Evolutionary conservation across 192 early-diverging fungal genomes (phyloP), one percentile per base, ranked within the genome.

Genomic region (Rhizophlyctis rosea): DNA sequence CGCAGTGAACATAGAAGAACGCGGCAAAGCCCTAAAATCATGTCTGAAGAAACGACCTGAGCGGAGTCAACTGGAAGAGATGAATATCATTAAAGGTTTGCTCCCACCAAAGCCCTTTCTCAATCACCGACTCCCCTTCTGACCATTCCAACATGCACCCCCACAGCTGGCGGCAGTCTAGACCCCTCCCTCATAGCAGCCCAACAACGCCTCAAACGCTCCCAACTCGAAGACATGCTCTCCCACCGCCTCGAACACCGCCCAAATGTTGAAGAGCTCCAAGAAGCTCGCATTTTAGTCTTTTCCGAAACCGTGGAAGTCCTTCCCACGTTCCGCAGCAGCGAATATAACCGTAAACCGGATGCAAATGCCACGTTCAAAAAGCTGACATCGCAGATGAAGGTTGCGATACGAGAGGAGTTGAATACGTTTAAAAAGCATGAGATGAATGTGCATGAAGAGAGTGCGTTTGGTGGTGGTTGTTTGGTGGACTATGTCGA

Each of bases 361-460:
- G 89, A 93, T 73, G 72, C 81, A 2, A 82, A 90, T 47, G 79
- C 87, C 11, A 94, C 92, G 14, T 91, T 91, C 60, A 80, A 80
- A 53, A 85, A 88, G 52, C 70, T 98, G 0, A 96, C 95, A 3
- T 86, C 92, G 16, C 75, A 85, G 31, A 78, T 95, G 54, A 92
- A 93, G 35, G 86, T 90, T 60, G 74, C 76, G 62, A 97, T 98
- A 71, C 89, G 95, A 50, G 84, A 92, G 68, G 96, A 98, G 69
- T 73, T 98, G 54, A 98, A 98, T 76, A 84, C 90, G 54, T 98
- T 87, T 79, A 98, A 98, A 76, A 78, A 88, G 51, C 76, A 79
- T 34, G 94, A 97, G 66, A 95, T 98, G 94, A 58, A 58, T 18
- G 67, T 68, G 36, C 67, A 68, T 39, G 59, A 68, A 24, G 57